Percentiles rank a stretch among this genome's conserved stretches.
phyloP scores from a whole-genome alignment of 2,329 filamentous ascomycete species.

The Colletotrichum scovillei region DNA sequence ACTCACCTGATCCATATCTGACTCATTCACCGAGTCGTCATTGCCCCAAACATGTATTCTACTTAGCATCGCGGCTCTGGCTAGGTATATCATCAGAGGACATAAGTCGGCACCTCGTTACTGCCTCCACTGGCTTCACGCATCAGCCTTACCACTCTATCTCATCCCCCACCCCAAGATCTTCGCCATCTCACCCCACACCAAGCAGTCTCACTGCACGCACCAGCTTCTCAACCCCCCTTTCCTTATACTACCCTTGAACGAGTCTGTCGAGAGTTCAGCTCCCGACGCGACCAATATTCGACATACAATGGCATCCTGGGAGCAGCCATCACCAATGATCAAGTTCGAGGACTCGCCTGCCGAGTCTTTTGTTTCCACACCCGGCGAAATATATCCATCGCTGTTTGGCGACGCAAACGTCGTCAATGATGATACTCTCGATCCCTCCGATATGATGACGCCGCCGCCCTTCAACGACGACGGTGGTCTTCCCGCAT shows the following conservation, averaged over 20 bases:
- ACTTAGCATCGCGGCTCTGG: constrained; percentile 23
- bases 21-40: constrained; percentile 42
- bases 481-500: constrained; percentile 40
- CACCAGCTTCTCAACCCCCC: background rate
- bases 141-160: constrained; percentile 21
- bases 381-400: constrained; percentile 59
- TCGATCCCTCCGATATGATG: constrained; percentile 62
- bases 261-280: background rate
- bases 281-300: constrained; percentile 26
- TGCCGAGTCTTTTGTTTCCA: constrained; percentile 64
- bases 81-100: constrained; percentile 46
- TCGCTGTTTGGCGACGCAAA: constrained; percentile 56
- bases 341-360: constrained; percentile 66
- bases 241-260: constrained; percentile 28
- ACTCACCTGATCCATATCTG: constrained; percentile 32
- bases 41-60: constrained; percentile 38
- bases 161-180: constrained; percentile 27
- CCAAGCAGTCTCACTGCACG: background rate
- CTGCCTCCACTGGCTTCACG: background rate
- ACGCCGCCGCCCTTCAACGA: constrained; percentile 55
- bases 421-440: constrained; percentile 45
- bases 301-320: constrained; percentile 52
- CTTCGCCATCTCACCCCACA: background rate
- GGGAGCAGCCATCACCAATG: constrained; percentile 53
- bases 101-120: constrained; percentile 50